phyloP scores from a whole-genome alignment of 2,329 filamentous ascomycete species.

The Colletotrichum chlorophyti region DNA sequence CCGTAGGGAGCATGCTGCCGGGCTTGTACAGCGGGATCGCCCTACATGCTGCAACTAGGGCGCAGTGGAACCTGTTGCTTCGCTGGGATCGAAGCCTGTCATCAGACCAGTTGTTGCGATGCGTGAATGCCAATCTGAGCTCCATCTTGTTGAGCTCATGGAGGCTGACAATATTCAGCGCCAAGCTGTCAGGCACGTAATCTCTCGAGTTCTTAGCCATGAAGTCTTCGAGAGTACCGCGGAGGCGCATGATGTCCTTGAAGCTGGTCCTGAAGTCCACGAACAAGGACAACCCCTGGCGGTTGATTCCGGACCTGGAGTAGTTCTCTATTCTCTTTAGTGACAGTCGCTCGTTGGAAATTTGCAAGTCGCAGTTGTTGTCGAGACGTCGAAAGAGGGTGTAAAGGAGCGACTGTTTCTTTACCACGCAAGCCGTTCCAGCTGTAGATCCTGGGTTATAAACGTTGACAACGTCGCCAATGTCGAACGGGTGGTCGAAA shows the following conservation, averaged over 20 bases:
- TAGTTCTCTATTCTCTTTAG: slow-evolving; percentile 75
- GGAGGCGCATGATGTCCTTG: slow-evolving; percentile 70
- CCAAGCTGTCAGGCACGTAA: slow-evolving; percentile 68
- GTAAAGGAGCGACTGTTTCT: slow-evolving; percentile 41
- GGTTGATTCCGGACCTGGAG: slow-evolving; percentile 66
- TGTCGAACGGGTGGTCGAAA: slow-evolving; percentile 76
- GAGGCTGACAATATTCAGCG: slow-evolving; percentile 69
- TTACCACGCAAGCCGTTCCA: slow-evolving; percentile 33
- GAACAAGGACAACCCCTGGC: slow-evolving; percentile 69
- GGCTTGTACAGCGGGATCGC: slow-evolving; percentile 67
- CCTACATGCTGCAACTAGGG: slow-evolving; percentile 71
- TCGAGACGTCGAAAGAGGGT: slow-evolving; percentile 42
- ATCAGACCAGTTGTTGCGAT: slow-evolving; percentile 79
- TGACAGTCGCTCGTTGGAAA: slow-evolving; percentile 70
- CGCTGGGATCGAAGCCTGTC: slow-evolving; percentile 73
- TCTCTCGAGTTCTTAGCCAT: slow-evolving; percentile 65
- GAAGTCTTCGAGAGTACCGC: slow-evolving; percentile 68
- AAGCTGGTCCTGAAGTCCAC: slow-evolving; percentile 75
- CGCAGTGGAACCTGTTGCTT: slow-evolving; percentile 78
- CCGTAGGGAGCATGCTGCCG: slow-evolving; percentile 7
- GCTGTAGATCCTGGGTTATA: slow-evolving; percentile 46
- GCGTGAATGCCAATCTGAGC: slow-evolving; percentile 65
- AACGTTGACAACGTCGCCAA: slow-evolving; percentile 74
- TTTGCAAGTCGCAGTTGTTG: slow-evolving; percentile 37
- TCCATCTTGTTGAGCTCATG: slow-evolving; percentile 38